phyloP scores from a whole-genome alignment of 495 filamentous ascomycete genomes.

The Oleoguttula mirabilis region DNA sequence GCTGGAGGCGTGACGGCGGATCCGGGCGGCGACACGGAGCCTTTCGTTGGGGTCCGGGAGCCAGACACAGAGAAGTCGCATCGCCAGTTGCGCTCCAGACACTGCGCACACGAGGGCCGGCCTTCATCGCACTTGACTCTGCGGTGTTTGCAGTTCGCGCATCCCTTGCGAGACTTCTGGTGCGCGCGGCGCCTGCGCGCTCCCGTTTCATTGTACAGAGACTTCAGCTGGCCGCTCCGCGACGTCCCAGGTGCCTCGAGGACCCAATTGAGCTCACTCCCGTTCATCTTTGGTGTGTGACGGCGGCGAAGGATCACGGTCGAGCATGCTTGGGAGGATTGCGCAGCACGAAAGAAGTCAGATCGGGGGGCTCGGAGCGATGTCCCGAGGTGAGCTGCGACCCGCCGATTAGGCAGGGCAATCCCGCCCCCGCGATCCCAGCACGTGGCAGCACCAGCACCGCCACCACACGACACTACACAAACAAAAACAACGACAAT shows the following conservation, averaged over 20 bases:
- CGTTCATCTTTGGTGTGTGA: no score
- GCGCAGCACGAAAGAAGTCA: no score
- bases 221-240: neutral
- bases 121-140: slow-evolving; percentile 17
- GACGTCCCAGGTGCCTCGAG: neutral
- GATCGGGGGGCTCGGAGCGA: no score
- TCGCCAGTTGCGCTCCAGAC: neutral
- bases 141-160: slow-evolving; percentile 8
- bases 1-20: neutral
- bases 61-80: neutral
- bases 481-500: no score
- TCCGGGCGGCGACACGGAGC: neutral
- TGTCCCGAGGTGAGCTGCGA: no score
- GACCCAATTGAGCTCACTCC: no score
- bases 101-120: slow-evolving; percentile 5
- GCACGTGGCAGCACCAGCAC: no score
- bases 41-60: neutral
- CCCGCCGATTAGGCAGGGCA: no score
- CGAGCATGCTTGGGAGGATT: no score
- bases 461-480: no score
- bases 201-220: slow-evolving; percentile 6
- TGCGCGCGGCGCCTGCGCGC: slow-evolving; percentile 11
- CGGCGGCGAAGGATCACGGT: no score
- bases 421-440: no score
- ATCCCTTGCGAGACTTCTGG: slow-evolving; percentile 15